A percentile compares a stretch with the other conserved stretches of the same genome.
Conservation (phyloP, 164 flowering plant species). For the Vitis amurensis region DNA sequence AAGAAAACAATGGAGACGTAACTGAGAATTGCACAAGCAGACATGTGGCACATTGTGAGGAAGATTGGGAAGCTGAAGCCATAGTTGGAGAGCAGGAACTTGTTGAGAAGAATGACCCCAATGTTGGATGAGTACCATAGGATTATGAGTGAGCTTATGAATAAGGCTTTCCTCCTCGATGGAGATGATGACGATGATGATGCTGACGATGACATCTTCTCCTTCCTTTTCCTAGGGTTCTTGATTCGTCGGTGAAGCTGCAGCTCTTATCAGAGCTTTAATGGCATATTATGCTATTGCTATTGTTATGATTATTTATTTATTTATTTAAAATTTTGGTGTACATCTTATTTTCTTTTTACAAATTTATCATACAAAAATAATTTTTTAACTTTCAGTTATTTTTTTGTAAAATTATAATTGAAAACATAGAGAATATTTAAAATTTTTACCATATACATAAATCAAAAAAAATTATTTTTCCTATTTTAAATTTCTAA, state of each 20-base stretch:
- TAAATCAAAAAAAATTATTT: no score
- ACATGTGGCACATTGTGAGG: conserved; percentile 87
- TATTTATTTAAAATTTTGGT: no score
- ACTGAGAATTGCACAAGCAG: conserved; percentile 74
- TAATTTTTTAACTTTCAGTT: no score
- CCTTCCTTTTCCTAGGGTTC: not conserved
- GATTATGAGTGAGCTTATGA: conserved; percentile 47
- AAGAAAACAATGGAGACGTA: conserved; percentile 58
- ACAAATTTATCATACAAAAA: no score
- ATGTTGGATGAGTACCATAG: conserved; percentile 81
- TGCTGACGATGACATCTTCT: not conserved
- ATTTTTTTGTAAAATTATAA: no score
- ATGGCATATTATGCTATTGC: not conserved
- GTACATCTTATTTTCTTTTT: no score
- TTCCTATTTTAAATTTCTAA: no score
- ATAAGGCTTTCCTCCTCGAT: conserved; percentile 30
- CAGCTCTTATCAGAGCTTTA: conserved; percentile 19
- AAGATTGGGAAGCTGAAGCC: conserved; percentile 75
- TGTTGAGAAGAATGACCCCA: conserved; percentile 75
- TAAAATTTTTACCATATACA: no score
- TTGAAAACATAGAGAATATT: no score
- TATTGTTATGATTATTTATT: not conserved
- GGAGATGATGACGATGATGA: conserved; percentile 16
- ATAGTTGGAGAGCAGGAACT: conserved; percentile 63
- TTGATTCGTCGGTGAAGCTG: not conserved